Evolutionary conservation across 768 basidiomycete species (phyloP).

Genomic region (Termitomyces sp.): DNA sequence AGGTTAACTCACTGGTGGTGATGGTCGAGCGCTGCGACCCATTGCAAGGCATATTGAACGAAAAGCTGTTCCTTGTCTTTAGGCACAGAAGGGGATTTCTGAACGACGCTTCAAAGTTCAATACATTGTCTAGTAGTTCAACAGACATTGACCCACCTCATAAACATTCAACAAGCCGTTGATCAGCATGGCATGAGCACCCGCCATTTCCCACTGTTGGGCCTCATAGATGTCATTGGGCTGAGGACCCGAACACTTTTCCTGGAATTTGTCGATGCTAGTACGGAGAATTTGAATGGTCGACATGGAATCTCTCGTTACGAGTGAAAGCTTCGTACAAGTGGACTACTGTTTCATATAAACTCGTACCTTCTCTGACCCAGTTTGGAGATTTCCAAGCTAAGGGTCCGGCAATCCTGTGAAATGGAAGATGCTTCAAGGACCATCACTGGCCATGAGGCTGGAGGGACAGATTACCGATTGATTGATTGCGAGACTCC

Average conservation of each 20-base stretch:
- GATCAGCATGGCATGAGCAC: constrained; percentile 13
- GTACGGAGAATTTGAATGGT: constrained; percentile 8
- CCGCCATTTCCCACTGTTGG: constrained; percentile 17
- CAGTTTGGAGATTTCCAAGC: neutral
- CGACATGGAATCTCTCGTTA: constrained; percentile 5
- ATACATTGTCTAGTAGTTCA: neutral
- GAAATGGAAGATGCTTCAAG: too few species aligned
- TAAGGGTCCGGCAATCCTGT: neutral
- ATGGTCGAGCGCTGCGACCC: constrained; percentile 13
- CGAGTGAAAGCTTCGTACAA: neutral
- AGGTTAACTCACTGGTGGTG: constrained; percentile 11
- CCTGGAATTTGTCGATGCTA: constrained; percentile 11
- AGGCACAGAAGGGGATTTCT: constrained; percentile 8
- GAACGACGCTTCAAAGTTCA: neutral
- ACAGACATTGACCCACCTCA: constrained; percentile 4
- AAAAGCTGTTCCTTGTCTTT: constrained; percentile 7
- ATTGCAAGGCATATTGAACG: constrained; percentile 14
- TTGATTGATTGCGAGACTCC: too few species aligned
- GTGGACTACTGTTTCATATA: neutral
- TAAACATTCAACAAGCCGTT: constrained; percentile 13
- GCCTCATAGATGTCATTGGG: constrained; percentile 14
- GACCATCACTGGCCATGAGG: too few species aligned
- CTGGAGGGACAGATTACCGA: too few species aligned
- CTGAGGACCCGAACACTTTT: constrained; percentile 4
- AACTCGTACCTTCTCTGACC: neutral